Conservation (phyloP, 495 filamentous ascomycete species). For the Tuber borchii region DNA sequence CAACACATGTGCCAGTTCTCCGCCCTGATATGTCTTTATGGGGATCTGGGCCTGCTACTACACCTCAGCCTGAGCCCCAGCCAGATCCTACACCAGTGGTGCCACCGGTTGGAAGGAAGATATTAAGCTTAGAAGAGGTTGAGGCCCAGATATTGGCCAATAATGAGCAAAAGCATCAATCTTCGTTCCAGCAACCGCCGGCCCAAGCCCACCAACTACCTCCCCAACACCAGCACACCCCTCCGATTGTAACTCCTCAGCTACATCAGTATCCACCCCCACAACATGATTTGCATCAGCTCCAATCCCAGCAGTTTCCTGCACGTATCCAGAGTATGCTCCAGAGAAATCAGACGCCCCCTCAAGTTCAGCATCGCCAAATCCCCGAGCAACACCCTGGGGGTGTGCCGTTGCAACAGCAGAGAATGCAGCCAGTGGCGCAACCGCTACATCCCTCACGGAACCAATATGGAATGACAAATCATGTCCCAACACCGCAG, state of each 20-base stretch:
- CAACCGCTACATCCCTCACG: slow-evolving; percentile 76
- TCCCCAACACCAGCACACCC: slow-evolving; percentile 26
- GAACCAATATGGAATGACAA: slow-evolving; percentile 88
- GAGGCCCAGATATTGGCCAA: slow-evolving; percentile 85
- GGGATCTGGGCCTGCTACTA: slow-evolving; percentile 60
- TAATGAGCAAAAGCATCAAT: slow-evolving; percentile 47
- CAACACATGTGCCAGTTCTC: slow-evolving; percentile 59
- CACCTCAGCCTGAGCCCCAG: slow-evolving; percentile 38
- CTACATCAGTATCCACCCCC: slow-evolving; percentile 36
- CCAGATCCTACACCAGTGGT: slow-evolving; percentile 11
- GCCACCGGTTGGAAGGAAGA: slow-evolving; percentile 56
- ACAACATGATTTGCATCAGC: slow-evolving; percentile 24
- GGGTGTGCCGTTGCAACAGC: slow-evolving; percentile 50
- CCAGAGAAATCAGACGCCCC: slow-evolving; percentile 41
- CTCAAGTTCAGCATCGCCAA: slow-evolving; percentile 45
- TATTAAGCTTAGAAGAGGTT: slow-evolving; percentile 95
- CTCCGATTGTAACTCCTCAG: slow-evolving; percentile 8
- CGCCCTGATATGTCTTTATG: slow-evolving; percentile 90
- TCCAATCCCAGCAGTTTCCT: slow-evolving; percentile 33
- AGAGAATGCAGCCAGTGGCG: slow-evolving; percentile 69
- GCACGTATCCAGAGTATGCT: slow-evolving; percentile 39
- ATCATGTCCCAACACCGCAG: slow-evolving; percentile 88
- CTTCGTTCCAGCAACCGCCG: slow-evolving; percentile 35
- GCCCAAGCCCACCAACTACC: slow-evolving; percentile 28
- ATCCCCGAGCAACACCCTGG: slow-evolving; percentile 48